Evolutionary conservation across 768 basidiomycete species (phyloP).

Genomic region (Boletales sp.): DNA sequence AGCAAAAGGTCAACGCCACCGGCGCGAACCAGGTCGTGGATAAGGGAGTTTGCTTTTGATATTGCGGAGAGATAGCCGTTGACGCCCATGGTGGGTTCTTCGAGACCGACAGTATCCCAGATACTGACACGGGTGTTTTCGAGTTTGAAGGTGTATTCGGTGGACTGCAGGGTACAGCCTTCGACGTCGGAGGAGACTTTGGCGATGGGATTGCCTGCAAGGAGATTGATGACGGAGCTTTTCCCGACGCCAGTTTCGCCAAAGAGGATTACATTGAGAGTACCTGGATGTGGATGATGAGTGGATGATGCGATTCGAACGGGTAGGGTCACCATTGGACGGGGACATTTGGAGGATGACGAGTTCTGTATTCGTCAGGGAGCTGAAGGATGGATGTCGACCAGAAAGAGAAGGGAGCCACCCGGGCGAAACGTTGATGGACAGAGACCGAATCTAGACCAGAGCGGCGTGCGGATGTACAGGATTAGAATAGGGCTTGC

Average conservation of each 20-base stretch:
- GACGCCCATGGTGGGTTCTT: conserved; percentile 28
- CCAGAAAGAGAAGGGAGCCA: background rate
- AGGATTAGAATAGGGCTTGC: conserved; percentile 10
- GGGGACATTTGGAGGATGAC: conserved; percentile 13
- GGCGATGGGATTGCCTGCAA: conserved; percentile 29
- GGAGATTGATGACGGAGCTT: conserved; percentile 44
- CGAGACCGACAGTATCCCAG: conserved; percentile 31
- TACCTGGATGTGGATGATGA: conserved; percentile 1
- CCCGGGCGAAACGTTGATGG: conserved; percentile 2
- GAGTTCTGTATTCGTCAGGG: conserved; percentile 9
- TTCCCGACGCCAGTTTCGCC: conserved; percentile 36
- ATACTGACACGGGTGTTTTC: conserved; percentile 11
- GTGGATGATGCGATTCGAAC: background rate
- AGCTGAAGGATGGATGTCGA: conserved; percentile 3
- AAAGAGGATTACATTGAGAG: conserved; percentile 29
- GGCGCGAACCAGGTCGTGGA: conserved; percentile 19
- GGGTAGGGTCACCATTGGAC: conserved; percentile 12
- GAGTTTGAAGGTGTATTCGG: conserved; percentile 19
- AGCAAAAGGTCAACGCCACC: conserved; percentile 34
- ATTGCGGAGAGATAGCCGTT: conserved; percentile 26
- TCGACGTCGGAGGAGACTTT: conserved; percentile 29
- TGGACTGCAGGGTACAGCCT: conserved; percentile 33
- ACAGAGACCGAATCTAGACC: conserved; percentile 8
- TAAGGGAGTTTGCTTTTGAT: conserved; percentile 26
- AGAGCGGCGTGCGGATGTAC: conserved; percentile 11